phyloP scores from a whole-genome alignment of 345 rosid genomes.

The Limnanthes douglasii region DNA sequence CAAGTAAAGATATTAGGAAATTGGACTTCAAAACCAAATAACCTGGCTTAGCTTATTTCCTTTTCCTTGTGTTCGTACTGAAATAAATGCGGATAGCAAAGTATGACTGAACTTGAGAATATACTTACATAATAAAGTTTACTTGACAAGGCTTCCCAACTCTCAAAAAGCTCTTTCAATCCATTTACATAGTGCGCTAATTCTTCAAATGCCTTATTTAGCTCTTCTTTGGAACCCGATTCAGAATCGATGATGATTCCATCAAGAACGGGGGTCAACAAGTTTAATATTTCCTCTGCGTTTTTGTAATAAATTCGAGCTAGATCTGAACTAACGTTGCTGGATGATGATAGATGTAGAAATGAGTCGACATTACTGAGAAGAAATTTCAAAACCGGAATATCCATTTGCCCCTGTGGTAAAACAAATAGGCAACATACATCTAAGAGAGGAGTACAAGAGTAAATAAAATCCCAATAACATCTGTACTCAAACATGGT shows the following conservation, averaged over 20 bases:
- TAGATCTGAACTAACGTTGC: constrained; percentile 43
- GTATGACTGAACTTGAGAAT: no score
- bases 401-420: constrained; percentile 62
- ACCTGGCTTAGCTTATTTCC: no score
- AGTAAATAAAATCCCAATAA: no score
- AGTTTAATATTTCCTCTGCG: constrained; percentile 64
- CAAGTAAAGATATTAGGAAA: no score
- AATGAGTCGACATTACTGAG: constrained; percentile 49
- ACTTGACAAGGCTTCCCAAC: constrained; percentile 65
- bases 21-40: no score
- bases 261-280: constrained; percentile 64
- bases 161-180: constrained; percentile 45
- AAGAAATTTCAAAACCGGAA: constrained; percentile 51
- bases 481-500: no score
- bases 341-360: constrained; percentile 41
- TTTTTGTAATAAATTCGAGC: constrained; percentile 48
- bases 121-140: constrained; percentile 76
- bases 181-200: constrained; percentile 54
- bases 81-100: no score
- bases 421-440: no score
- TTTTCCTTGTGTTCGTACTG: no score
- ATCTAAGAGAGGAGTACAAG: no score
- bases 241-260: constrained; percentile 37
- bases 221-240: constrained; percentile 42
- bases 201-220: constrained; percentile 43